Evolutionary conservation across 2,329 filamentous ascomycete species (phyloP), one percentile per base, ranked within the genome.

Genomic region (Elsinoe australis): DNA sequence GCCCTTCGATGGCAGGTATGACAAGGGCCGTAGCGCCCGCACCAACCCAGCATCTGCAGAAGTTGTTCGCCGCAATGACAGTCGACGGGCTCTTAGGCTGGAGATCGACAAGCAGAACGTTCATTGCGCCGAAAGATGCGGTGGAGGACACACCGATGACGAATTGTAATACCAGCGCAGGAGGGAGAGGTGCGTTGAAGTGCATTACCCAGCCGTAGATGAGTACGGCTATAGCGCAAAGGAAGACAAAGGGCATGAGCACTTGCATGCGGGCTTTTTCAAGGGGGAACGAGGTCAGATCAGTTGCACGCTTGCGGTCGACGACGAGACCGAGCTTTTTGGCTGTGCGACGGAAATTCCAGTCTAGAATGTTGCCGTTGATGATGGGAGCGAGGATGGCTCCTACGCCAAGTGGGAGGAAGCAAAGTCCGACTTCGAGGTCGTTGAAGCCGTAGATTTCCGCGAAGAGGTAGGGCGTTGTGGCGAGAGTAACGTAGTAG

Each of bases 281-380:
- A 34, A 79, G 70, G 0, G 74, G 70, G 50, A 78, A 78, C 21
- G 69, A 59, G 4, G 58, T 56, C n/a, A 80, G 61, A 50, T 77
- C 70, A 49, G 73, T 67, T 12, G 71, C 73, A 7, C 78, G 76
- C 53, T 76, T 79, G 50, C 70, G 73, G 52, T 77, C 75, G 53
- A 87, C 75, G 2, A 69, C 66, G 50, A 87, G 69, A 4, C 79
- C 79, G 12, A 82, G 67, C 24, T 73, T 71, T 41, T 68, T 71
- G 1, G 85, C 83, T 38, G 80, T 74, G 31, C 83, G 76, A 5
- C 79, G 73, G 62, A 85, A 94, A 61, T 88, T 88, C 71, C 77
- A 80, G 62, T 87, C 83, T 28, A 85, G 72, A 1, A 79, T 54
- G 2, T 71, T 70, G 4, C 85, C 83, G 26, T 61, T 64, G 12